Evolutionary conservation across 2,329 filamentous ascomycete genomes (phyloP).

Genomic region (Colletotrichum coccodes): DNA sequence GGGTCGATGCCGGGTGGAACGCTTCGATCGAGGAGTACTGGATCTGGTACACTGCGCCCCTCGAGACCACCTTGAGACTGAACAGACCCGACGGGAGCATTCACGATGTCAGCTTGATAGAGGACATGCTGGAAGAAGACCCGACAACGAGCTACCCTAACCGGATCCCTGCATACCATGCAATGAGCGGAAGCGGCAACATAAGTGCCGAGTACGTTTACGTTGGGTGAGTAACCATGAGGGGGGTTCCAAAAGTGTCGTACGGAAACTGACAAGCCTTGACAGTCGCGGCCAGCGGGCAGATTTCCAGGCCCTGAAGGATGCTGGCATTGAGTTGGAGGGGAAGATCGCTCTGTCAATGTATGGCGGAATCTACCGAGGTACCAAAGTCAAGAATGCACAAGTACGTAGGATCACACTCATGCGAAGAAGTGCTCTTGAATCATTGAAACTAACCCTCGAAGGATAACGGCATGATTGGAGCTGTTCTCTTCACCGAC

Average conservation of each 20-base stretch:
- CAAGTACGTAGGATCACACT: background rate
- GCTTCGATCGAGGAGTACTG: conserved; percentile 15
- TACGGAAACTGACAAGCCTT: too few relatives aligned
- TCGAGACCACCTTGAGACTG: conserved; percentile 11
- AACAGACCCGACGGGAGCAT: conserved; percentile 23
- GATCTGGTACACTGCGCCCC: conserved; percentile 26
- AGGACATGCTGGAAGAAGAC: conserved; percentile 26
- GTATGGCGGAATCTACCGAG: conserved; percentile 16
- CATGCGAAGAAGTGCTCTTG: too few relatives aligned
- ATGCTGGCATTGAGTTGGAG: conserved; percentile 15
- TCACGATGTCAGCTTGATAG: conserved; percentile 17
- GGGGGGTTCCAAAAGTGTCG: too few relatives aligned
- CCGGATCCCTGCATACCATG: conserved; percentile 18
- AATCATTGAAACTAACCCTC: too few relatives aligned
- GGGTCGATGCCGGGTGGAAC: conserved; percentile 12
- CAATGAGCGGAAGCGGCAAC: conserved; percentile 23
- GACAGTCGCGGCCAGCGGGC: background rate
- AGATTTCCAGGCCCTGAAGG: conserved; percentile 10
- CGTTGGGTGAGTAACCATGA: conserved; percentile 4
- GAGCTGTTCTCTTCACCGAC: conserved; percentile 15
- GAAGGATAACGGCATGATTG: conserved; percentile 23
- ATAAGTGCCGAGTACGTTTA: conserved; percentile 22
- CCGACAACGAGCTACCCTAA: conserved; percentile 25
- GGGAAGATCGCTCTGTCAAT: conserved; percentile 21
- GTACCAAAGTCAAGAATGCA: conserved; percentile 20